Evolutionary conservation across 2,329 filamentous ascomycete species (phyloP), one percentile per base, ranked within the genome.

Genomic region (Fusarium keratoplasticum): DNA sequence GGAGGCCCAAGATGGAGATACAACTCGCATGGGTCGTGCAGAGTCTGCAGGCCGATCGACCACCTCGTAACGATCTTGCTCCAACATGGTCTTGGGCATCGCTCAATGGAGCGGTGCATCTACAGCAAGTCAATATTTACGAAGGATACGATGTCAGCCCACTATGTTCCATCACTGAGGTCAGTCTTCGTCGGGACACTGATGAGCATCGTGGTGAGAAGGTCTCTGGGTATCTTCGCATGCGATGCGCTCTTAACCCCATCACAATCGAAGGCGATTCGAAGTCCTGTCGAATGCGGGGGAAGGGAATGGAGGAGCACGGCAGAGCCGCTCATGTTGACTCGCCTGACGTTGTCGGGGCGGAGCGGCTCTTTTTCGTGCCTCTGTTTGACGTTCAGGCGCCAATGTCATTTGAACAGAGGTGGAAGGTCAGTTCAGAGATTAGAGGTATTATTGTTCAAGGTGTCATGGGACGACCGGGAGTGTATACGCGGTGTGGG

Each of bases 61-160:
- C 13, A 13, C 33, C 44, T 6, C 47, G 66, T 11, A 73, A 71
- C 5, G 44, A 71, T 11, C 52, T 73, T 6, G 69, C 69, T 9
- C 69, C 69, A 5, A 61, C 69, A 0, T 71, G 69, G 69, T 71
- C 69, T 10, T 71, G 66, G 69, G 18, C 29, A 6, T 71, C 69
- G 2, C 25, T 71, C 5, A 71, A 71, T 13, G 64, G 61, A 5
- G 20, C 60, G 14, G 66, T 71, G 1, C 40, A 40, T 7, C 11
- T 66, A 31, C 70, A 66, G 13, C 64, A 71, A 13, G 13, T 64
- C 1, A 55, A 61, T 3, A 11, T 20, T 1, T 64, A 66, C 6
- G 33, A 69, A 10, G 68, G 61, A 6, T 69, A 73, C 40, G 54
- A 61, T 7, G 47, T 69, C 2, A 38, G 27, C 5, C 20, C 62